phyloP scores from a whole-genome alignment of 2,329 filamentous ascomycete species.

The Acephala macrosclerotiorum region DNA sequence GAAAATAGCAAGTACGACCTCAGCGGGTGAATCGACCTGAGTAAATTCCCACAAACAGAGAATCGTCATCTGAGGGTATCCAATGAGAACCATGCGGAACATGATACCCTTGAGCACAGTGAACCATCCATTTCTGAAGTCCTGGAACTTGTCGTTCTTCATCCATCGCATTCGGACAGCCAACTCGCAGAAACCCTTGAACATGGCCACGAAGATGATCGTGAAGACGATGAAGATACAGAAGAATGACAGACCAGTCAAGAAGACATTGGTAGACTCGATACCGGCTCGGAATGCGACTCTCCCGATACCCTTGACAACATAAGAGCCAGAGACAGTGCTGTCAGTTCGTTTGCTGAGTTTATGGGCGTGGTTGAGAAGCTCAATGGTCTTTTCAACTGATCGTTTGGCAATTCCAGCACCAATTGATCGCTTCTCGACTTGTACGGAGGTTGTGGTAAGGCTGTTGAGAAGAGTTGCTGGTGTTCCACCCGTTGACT shows the following conservation, averaged over 20 bases:
- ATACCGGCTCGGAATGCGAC: conserved; percentile 87
- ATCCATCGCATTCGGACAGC: conserved; percentile 79
- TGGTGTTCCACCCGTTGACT: conserved; percentile 86
- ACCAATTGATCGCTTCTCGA: conserved; percentile 62
- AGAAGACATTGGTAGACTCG: conserved; percentile 90
- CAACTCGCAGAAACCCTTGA: conserved; percentile 83
- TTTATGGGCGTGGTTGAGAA: conserved; percentile 44
- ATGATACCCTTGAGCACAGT: conserved; percentile 93
- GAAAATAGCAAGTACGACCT: conserved; percentile 86
- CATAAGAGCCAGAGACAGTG: conserved; percentile 60
- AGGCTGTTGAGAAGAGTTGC: conserved; percentile 80
- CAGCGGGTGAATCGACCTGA: conserved; percentile 81
- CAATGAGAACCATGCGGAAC: conserved; percentile 88
- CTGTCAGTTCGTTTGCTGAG: conserved; percentile 63
- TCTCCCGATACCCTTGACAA: conserved; percentile 84
- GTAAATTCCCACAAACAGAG: conserved; percentile 96
- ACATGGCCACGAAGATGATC: conserved; percentile 73
- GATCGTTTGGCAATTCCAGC: conserved; percentile 59
- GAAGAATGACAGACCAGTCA: conserved; percentile 91
- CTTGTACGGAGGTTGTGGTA: conserved; percentile 79
- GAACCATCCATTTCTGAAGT: conserved; percentile 94
- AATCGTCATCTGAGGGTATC: conserved; percentile 89
- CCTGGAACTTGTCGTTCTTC: conserved; percentile 84
- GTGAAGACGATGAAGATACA: conserved; percentile 82
- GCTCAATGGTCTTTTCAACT: conserved; percentile 43